Base-by-base conservation (phyloP, 2,329 filamentous ascomycete species). In the Geosmithia flava region DNA sequence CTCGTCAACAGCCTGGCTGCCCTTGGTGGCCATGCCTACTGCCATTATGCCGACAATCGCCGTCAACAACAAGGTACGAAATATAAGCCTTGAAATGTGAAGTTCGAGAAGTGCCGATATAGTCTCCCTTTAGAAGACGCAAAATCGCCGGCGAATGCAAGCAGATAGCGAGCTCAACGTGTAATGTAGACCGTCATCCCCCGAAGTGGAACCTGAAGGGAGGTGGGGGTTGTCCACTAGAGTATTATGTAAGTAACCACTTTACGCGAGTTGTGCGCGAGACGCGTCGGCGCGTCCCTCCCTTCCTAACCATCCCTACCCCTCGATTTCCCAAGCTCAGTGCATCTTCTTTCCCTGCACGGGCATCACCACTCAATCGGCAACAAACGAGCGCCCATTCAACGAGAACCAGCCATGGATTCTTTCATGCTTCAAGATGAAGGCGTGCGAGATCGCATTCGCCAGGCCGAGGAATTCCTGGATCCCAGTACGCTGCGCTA, bases 391-490 rank as follows among this genome's bases (percentile, higher is more conserved):
- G 42, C 19, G 20, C 8, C 19, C 20, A 44, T 20, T 19, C 19
- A 44, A 13, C 42, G 7, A 20, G n/a, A 44, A 19, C 47, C 49
- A 45, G 42, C 40, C 53, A 89, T 93, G 85, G 85, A 89, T 56
- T 76, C 73, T 51, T 71, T 80, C 56, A 80, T 85, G 69, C 78
- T 94, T 58, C 80, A 84, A 66, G 90, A 96, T 74, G 87, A 93
- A 67, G 87, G 84, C 55, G 81, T 84, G 58, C 78, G 81, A 57
- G 83, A 94, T 69, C 87, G 89, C 59, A 80, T 95, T 64, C 85
- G 88, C 58, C 80, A 85, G 54, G 89, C 88, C n/a, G 78, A 85
- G 58, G 90, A 96, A 64, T 96, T 97, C 61, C 80, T 97, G 42
- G 91, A 96, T 71, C 91, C 91, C 52, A 83, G 89, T 95, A 77